Evolutionary conservation across 1,284 basidiomycete species (phyloP), one percentile per base, ranked within the genome.

Genomic region (Fomitopsis schrenkii): DNA sequence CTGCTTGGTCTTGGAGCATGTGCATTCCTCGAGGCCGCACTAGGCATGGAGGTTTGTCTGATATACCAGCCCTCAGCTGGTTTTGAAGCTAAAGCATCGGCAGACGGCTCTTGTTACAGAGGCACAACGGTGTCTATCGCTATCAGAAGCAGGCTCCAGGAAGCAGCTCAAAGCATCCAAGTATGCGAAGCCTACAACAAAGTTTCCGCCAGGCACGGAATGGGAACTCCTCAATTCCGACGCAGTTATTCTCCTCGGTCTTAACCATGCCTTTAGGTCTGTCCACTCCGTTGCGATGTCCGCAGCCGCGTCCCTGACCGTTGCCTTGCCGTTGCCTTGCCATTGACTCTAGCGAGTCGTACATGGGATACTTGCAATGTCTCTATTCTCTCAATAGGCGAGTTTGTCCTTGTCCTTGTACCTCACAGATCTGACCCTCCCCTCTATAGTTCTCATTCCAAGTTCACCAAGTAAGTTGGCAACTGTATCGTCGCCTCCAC

Each of bases 361-460:
- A 91, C 71, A 86, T 84, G 80, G 90, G 90, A 38, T 92, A 92
- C 72, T 67, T 90, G 5, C 88, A 90, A 68, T 91, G 90, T 77
- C 76, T 92, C 82, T 91, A 87, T 67, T 76, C 86, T 2, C 71
- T 88, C 50, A 88, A 88, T 66, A 88, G 78, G 85, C 79, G 63
- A 68, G 79, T 45, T 55, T 45, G 55, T 28, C 12, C 55, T 42
- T 52, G 55, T 22, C 46, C 33, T 15, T 26, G 35, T 19, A 45
- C 53, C 22, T 40, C 38, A 15, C 38, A 40, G 3, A 15, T 41
- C 36, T 64, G 50, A 55, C 30, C 36, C 22, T 22, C 22, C 22
- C 33, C 59, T 19, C 14, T 57, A 56, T 65, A 90, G 85, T 64
- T 88, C 88, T 15, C 88, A 92, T 69, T 83, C 86, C 2, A 90